Base-by-base conservation (phyloP, 2,329 filamentous ascomycete species). In the Penicillium sp. region DNA sequence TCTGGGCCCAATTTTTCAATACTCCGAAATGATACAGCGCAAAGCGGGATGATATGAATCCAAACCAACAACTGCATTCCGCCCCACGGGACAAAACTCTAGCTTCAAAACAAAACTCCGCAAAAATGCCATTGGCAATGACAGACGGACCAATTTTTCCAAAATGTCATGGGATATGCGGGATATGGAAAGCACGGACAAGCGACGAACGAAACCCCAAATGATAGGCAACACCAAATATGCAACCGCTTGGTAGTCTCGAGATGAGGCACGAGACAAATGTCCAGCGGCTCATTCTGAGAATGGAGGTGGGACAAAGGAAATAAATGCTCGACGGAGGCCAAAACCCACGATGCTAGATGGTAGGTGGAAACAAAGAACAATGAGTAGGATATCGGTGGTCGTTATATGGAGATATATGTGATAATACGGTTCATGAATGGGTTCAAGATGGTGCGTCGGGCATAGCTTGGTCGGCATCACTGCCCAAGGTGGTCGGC, bases 391-490 rank as follows among this genome's bases (percentile, higher is more conserved):
- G 49, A 59, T 56, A 62, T 66, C 51, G 51, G 48, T 50, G 49
- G 55, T 65, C 62, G 52, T 64, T 60, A 60, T 45, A 61, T 60
- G 40, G 57, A 49, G 43, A 52, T 62, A 60, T 52, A 57, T 56
- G 49, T 15, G 22, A 53, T 53, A n/a, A 33, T 44, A 52, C 56
- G 53, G 33, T 59, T 53, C 48, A 54, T 58, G 50, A 52, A 58
- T 55, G 41, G 60, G 55, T 25, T 60, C 46, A 64, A 33, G 61
- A 57, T 29, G 66, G 65, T 12, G 67, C 71, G 59, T 75, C 72
- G 35, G 61, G 55, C 72, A 75, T 75, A 27, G 60, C 45, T 20
- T 73, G 67, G 42, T 75, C 72, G 29, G 62, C 60, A 48, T 71
- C 69, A 50, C 57, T 64, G 53, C 53, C 59, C 11, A 64, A 58